These are phyloP conservation scores for Trichosporon sp. DNA, from an alignment of 1,284 basidiomycete genomes.

Conservation along the genomic window DNA sequence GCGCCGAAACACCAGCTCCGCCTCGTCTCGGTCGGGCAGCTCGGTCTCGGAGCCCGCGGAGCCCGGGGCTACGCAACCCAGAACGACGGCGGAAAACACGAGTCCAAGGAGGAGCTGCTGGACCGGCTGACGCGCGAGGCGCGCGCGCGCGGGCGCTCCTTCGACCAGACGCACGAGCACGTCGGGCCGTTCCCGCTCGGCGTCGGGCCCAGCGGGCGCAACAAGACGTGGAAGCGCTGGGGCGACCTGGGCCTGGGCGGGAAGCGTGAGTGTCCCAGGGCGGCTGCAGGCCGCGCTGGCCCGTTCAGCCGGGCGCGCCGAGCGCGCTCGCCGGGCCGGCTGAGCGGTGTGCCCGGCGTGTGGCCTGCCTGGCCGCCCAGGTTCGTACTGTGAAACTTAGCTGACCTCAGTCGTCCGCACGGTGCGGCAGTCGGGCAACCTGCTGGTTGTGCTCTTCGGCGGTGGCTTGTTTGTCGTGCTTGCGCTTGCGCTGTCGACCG, in stretches of 20 bases:
- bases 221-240: constrained; percentile 58
- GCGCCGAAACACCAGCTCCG: background rate
- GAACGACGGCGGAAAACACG: background rate
- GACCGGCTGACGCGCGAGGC: constrained; percentile 27
- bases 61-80: background rate
- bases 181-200: constrained; percentile 81
- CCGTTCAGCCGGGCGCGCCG: too few species aligned
- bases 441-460: constrained; percentile 76
- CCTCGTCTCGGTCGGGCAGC: background rate
- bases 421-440: constrained; percentile 71
- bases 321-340: too few species aligned
- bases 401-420: constrained; percentile 63
- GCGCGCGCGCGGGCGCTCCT: constrained; percentile 15
- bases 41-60: background rate
- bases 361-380: too few species aligned
- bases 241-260: constrained; percentile 72
- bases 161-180: constrained; percentile 26
- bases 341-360: too few species aligned
- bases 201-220: constrained; percentile 57
- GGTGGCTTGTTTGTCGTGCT: constrained; percentile 74
- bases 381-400: background rate
- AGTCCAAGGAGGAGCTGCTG: constrained; percentile 29
- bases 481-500: constrained; percentile 77
- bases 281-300: background rate
- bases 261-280: constrained; percentile 61